Percentiles rank a stretch among this genome's conserved stretches.
Conservation (phyloP, 805 yeast species). For the Monosporozyma unispora region DNA sequence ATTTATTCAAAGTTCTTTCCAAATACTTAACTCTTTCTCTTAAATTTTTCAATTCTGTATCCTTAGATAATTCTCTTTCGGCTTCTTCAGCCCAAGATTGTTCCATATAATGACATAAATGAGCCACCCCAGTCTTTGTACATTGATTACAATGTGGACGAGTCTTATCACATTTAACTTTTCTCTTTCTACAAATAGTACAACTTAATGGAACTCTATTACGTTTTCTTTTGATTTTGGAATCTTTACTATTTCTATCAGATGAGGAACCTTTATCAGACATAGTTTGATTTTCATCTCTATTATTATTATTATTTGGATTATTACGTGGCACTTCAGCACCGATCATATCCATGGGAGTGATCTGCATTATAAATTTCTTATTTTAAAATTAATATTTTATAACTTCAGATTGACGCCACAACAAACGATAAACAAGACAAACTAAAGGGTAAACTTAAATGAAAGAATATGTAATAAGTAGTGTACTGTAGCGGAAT, state of each 20-base stretch:
- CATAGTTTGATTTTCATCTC: neutral
- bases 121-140: slow-evolving; percentile 48
- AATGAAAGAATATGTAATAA: too few relatives aligned
- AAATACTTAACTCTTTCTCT: slow-evolving; percentile 45
- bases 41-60: slow-evolving; percentile 42
- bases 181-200: slow-evolving; percentile 41
- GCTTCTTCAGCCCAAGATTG: slow-evolving; percentile 49
- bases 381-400: neutral
- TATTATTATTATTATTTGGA: neutral
- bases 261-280: neutral
- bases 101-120: slow-evolving; percentile 47
- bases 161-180: slow-evolving; percentile 42
- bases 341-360: neutral
- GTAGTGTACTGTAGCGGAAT: neutral
- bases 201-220: slow-evolving; percentile 42
- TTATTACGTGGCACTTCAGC: neutral
- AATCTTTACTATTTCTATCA: neutral
- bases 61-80: slow-evolving; percentile 42
- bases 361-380: neutral
- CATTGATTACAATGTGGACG: slow-evolving; percentile 52
- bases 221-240: slow-evolving; percentile 32
- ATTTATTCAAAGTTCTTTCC: slow-evolving; percentile 37
- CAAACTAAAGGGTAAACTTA: too few relatives aligned
- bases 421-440: neutral
- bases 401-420: neutral